phyloP scores from a whole-genome alignment of 78 protist genomes.

The Polysphondylium violaceum region DNA sequence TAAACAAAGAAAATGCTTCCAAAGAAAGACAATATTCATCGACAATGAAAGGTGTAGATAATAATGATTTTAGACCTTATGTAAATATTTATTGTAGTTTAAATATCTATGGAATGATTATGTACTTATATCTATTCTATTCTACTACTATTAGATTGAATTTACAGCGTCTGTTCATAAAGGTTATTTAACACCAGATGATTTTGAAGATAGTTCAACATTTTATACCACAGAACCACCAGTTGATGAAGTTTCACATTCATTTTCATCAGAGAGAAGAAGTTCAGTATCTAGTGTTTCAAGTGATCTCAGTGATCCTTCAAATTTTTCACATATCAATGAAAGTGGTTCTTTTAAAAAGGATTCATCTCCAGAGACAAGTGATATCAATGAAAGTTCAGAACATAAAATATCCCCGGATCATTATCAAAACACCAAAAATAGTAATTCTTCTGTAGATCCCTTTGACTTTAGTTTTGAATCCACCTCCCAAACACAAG shows the following conservation, averaged over 20 bases:
- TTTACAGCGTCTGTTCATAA: conserved; percentile 30
- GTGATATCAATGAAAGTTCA: neutral
- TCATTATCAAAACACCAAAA: neutral
- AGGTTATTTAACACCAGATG: conserved; percentile 24
- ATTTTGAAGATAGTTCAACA: neutral
- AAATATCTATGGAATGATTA: neutral
- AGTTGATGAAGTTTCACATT: conserved; percentile 11
- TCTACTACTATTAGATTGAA: conserved; percentile 24
- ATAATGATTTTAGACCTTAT: conserved; percentile 57
- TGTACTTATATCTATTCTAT: neutral
- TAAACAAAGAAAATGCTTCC: conserved; percentile 25
- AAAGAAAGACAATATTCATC: conserved; percentile 67
- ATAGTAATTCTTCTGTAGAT: neutral
- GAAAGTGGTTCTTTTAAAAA: no score
- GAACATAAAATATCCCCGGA: no score
- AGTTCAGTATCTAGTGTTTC: conserved; percentile 46
- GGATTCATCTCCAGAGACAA: neutral
- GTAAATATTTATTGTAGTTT: conserved; percentile 2
- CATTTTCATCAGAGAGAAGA: conserved; percentile 35
- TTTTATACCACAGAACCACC: neutral
- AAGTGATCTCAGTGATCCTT: conserved; percentile 16
- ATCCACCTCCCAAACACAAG: neutral
- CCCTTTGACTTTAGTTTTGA: conserved; percentile 67
- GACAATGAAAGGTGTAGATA: conserved; percentile 64
- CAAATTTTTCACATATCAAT: no score